Evolutionary conservation across 805 yeast genomes (phyloP).

Genomic region (Ogataea corticis): DNA sequence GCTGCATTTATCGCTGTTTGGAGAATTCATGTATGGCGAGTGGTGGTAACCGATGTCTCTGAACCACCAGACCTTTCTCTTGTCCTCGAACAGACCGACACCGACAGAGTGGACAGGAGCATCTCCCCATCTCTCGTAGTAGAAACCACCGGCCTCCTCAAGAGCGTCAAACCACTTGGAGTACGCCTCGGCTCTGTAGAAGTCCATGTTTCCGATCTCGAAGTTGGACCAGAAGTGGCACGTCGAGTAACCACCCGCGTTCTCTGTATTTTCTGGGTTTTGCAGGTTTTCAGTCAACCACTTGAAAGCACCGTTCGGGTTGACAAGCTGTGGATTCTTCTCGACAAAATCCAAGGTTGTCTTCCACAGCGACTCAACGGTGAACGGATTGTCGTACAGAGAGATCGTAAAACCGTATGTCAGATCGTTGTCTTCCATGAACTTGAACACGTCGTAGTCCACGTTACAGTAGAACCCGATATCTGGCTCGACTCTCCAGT

Average conservation of each 20-base stretch:
- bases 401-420: slow-evolving; percentile 77
- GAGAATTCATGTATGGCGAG: slow-evolving; percentile 49
- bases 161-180: slow-evolving; percentile 63
- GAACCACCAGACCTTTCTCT: slow-evolving; percentile 50
- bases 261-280: slow-evolving; percentile 46
- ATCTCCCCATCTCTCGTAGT: slow-evolving; percentile 70
- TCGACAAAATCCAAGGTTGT: slow-evolving; percentile 64
- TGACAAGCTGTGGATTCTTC: slow-evolving; percentile 57
- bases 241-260: slow-evolving; percentile 61
- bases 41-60: slow-evolving; percentile 54
- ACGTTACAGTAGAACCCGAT: slow-evolving; percentile 74
- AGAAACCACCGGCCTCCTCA: slow-evolving; percentile 77
- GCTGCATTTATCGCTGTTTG: slow-evolving; percentile 34
- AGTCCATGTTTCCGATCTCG: slow-evolving; percentile 73
- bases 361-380: slow-evolving; percentile 79
- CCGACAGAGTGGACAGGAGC: slow-evolving; percentile 57
- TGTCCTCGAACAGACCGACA: slow-evolving; percentile 48
- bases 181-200: slow-evolving; percentile 74
- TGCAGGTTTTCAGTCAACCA: slow-evolving; percentile 74
- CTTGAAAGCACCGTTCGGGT: slow-evolving; percentile 62
- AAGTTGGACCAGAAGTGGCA: slow-evolving; percentile 91
- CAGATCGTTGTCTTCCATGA: slow-evolving; percentile 73
- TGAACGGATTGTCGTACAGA: slow-evolving; percentile 59
- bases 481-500: slow-evolving; percentile 93
- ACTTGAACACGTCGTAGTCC: slow-evolving; percentile 76